Evolutionary conservation across 2,329 filamentous ascomycete species (phyloP).

Genomic region (Diaporthe sp.): DNA sequence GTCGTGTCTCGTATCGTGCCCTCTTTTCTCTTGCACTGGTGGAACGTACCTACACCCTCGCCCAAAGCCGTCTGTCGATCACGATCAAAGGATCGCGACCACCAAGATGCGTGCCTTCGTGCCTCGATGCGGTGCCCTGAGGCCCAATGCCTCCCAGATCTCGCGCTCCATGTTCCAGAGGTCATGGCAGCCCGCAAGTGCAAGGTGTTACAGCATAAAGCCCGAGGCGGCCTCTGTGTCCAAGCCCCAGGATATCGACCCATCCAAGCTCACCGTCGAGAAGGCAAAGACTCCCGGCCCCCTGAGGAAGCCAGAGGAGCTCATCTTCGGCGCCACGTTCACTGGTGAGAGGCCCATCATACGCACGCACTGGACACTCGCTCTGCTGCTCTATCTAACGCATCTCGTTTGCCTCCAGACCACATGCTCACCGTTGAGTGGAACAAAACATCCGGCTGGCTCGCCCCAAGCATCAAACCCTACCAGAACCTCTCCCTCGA

Average conservation of each 20-base stretch:
- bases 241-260: slow-evolving; percentile 78
- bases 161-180: slow-evolving; percentile 50
- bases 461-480: slow-evolving; percentile 84
- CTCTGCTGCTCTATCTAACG: neutral
- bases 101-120: slow-evolving; percentile 62
- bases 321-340: slow-evolving; percentile 92
- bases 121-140: slow-evolving; percentile 56
- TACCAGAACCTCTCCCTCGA: slow-evolving; percentile 98
- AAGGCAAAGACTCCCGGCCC: slow-evolving; percentile 82
- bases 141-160: slow-evolving; percentile 48
- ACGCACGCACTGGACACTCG: neutral
- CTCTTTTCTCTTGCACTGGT: neutral
- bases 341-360: slow-evolving; percentile 75
- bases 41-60: neutral
- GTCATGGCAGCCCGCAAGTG: slow-evolving; percentile 48
- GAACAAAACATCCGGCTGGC: slow-evolving; percentile 88
- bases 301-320: slow-evolving; percentile 80
- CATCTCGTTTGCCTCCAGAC: slow-evolving; percentile 66
- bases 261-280: slow-evolving; percentile 80
- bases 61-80: neutral
- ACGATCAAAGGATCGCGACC: neutral
- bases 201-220: slow-evolving; percentile 66
- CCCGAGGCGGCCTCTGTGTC: slow-evolving; percentile 62
- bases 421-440: slow-evolving; percentile 98
- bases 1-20: neutral